Conservation (phyloP, 345 rosid genomes). For the Kandelia obovata region DNA sequence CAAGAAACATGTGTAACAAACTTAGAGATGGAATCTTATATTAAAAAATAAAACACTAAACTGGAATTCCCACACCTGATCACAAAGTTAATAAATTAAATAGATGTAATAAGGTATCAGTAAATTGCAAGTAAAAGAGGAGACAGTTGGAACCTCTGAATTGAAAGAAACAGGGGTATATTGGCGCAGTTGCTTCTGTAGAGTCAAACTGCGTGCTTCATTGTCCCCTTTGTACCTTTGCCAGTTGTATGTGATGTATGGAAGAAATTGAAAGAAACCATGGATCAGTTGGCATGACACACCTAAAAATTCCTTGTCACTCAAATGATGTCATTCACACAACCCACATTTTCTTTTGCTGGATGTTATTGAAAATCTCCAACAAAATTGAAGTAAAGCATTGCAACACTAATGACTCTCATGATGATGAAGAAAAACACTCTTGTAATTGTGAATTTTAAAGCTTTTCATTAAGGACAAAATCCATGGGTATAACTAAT, state of each 20-base stretch:
- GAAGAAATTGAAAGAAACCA: background rate
- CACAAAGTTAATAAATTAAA: background rate
- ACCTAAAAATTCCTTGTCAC: background rate
- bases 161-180: constrained; percentile 70
- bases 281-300: background rate
- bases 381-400: too few species aligned
- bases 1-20: too few species aligned
- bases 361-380: background rate
- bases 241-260: constrained; percentile 26
- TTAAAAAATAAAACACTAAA: too few species aligned
- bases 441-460: too few species aligned
- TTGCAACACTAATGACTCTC: too few species aligned
- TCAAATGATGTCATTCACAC: background rate
- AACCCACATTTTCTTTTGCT: background rate
- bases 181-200: constrained; percentile 69
- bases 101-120: constrained; percentile 1
- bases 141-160: constrained; percentile 51
- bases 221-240: constrained; percentile 60
- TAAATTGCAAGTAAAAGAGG: constrained; percentile 6
- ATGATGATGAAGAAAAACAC: too few species aligned
- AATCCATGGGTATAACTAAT: too few species aligned
- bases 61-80: too few species aligned
- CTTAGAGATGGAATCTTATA: too few species aligned
- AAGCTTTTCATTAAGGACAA: too few species aligned
- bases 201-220: constrained; percentile 48